phyloP scores from a whole-genome alignment of 164 flowering plant genomes.

The Stephania cephalantha region DNA sequence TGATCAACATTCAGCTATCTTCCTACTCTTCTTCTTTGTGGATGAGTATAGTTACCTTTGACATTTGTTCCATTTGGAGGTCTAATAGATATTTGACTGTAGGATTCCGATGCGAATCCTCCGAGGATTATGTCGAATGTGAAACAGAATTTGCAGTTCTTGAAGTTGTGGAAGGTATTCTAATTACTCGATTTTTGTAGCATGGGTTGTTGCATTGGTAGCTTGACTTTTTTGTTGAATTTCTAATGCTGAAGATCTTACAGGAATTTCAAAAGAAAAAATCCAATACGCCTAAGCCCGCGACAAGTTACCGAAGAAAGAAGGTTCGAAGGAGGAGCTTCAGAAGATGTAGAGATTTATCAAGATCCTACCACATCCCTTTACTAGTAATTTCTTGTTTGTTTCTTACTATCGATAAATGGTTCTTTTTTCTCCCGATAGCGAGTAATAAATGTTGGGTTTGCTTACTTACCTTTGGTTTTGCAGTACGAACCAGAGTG shows the following conservation, averaged over 20 bases:
- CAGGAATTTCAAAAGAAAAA: conserved; percentile 73
- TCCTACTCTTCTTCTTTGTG: neutral
- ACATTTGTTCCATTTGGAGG: neutral
- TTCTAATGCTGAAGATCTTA: conserved; percentile 6
- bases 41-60: neutral
- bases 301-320: conserved; percentile 85
- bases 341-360: conserved; percentile 54
- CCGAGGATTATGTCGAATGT: conserved; percentile 92
- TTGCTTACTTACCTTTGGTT: conserved; percentile 12
- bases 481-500: conserved; percentile 67
- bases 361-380: conserved; percentile 71
- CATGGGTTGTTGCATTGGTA: neutral
- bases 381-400: conserved; percentile 50
- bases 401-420: neutral
- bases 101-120: conserved; percentile 57
- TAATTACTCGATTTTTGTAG: neutral
- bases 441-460: neutral
- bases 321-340: conserved; percentile 70
- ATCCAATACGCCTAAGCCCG: conserved; percentile 57
- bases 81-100: neutral
- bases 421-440: neutral
- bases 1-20: neutral
- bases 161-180: conserved; percentile 71
- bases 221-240: neutral
- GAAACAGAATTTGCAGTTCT: conserved; percentile 85